Percentiles rank a stretch among this genome's conserved stretches.
phyloP scores from a whole-genome alignment of 176 grass and related monocot genomes.

The Zea mays region Zm-B73-REFERENCE-NAM-5.0 NC_050102.1:51312001-51312500 shows the following conservation, averaged over 20 bases:
- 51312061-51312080: constrained; percentile 1
- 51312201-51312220: no score
- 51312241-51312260: no score
- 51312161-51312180: constrained; percentile 10
- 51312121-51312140: not conserved
- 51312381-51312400: not conserved
- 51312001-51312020: constrained; percentile 35
- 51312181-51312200: not conserved
- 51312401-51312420: constrained; percentile 14
- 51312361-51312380: constrained; percentile 10
- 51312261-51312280: constrained; percentile 12
- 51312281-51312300: constrained; percentile 25
- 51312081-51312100: constrained; percentile 32
- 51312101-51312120: not conserved
- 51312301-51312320: not conserved
- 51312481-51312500: not conserved
- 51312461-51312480: not conserved
- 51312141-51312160: constrained; percentile 15
- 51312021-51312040: constrained; percentile 27
- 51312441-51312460: constrained; percentile 16
- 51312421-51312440: constrained; percentile 3
- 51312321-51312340: constrained; percentile 22
- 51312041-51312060: constrained; percentile 23
- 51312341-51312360: constrained; percentile 47
- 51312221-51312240: no score